Base-by-base conservation (phyloP, 805 yeast genomes). In the Saturnispora zaruensis region DNA sequence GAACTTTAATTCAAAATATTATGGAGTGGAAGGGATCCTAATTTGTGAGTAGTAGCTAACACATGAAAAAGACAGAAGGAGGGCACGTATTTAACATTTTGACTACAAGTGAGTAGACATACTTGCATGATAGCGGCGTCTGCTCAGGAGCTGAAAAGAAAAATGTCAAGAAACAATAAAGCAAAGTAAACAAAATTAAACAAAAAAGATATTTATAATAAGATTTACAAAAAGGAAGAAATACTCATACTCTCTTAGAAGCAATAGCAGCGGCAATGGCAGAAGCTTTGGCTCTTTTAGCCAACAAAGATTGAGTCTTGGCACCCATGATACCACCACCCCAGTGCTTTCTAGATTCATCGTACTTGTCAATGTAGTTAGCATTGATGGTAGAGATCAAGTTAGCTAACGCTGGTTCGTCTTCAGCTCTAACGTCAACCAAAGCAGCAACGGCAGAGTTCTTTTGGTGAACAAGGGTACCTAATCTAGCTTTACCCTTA, bases 321-420 rank as follows among this genome's bases (percentile, higher is more conserved):
- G 85, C 77, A 74, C 98, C 96, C 81, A 93, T 78, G 74, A 88
- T 70, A 81, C 99, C 99, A 81, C 99, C 99, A 81, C 98, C 98
- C 99, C 99, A 91, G 84, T 88, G 96, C 78, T 87, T 89, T 82
- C 95, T 91, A 71, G 79, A 69, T 65, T 93, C 97, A 69, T 91
- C 97, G 85, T 84, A 87, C 77, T 88, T 87, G 71, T 87, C 96
- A 65, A 75, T 72, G 76, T 84, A 91, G 93, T 88, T 89, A 62
- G 95, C 84, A 77, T 88, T 82, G 74, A 91, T 81, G 67, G 98
- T 84, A 53, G 96, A 84, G 62, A 93, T 80, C 68, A 91, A 81
- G 73, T 87, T 86, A 62, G 97, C 90, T 66, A 91, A 82, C 68
- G 87, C 89, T 69, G 96, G 81, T 78, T 88, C 93, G 74, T 91